Base-by-base conservation (phyloP, 306 rosid genomes). In the Quercus glauca region DNA sequence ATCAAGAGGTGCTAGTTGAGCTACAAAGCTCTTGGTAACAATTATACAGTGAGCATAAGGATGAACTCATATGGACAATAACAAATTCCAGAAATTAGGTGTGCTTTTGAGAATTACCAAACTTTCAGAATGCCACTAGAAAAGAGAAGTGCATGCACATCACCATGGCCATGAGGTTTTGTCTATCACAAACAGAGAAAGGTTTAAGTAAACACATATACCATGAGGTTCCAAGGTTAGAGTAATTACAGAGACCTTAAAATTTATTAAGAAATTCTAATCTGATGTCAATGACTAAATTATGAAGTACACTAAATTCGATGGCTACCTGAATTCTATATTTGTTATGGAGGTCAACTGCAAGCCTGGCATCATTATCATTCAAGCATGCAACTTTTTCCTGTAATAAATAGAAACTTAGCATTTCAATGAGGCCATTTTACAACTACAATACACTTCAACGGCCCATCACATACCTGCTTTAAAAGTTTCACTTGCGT, bases 151-250 rank as follows among this genome's bases (percentile, higher is more conserved):
- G 96, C 73, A 73, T 96, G 99, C 78, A 93, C 99, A 78, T 96
- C 99, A 26, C 99, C 99, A 77, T 96, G 98, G 55, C 99, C 99
- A 71, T 93, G 99, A 83, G 99, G 99, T 86, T 96, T 96, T 80
- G 99, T 96, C 99, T 96, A 72, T 64, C 73, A 75, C 28, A 82
- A 78, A 86, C 18, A 70, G 79, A 85, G 76, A 60, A 80, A 7
- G 73, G 76, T 88, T 88, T 73, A 78, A 70, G 80, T 53, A 41
- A 43, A 73, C n/a, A 45, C 59, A 81, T 29, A 78, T 56, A 21
- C 63, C 21, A 21, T 59, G 53, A 83, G 73, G 70, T 53, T 78
- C 19, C 23, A 69, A 23, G 73, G 26, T 80, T 67, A 15, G 37
- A 56, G 6, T 3, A 0, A 19, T 71, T 52, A 57, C n/a, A 55